These are phyloP conservation scores for Erysiphe pulchra DNA, from an alignment of 2,329 filamentous ascomycete genomes.

Conservation along the genomic window DNA sequence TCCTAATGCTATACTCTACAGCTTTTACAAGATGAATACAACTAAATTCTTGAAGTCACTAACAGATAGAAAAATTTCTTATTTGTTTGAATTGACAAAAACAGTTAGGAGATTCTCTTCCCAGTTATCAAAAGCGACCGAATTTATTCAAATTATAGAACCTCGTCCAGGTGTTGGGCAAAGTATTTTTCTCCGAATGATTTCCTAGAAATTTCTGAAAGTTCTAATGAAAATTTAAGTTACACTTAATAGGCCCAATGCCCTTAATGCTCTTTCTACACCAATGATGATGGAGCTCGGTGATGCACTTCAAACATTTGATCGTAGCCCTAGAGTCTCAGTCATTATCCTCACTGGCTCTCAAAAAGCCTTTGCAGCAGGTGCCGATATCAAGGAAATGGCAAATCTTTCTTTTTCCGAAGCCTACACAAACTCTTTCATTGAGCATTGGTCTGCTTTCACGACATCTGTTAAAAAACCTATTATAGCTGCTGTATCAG, in stretches of 20 bases:
- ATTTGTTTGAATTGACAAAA: neutral
- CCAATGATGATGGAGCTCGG: conserved; percentile 82
- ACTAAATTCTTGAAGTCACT: no score
- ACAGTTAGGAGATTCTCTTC: conserved; percentile 4
- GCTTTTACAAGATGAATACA: no score
- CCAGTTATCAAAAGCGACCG: conserved; percentile 27
- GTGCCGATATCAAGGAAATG: conserved; percentile 99
- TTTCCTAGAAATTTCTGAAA: neutral
- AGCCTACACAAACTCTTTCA: conserved; percentile 78
- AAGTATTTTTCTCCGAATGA: conserved; percentile 25
- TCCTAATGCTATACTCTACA: no score
- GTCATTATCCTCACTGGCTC: conserved; percentile 75
- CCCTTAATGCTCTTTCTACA: conserved; percentile 78
- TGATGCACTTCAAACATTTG: conserved; percentile 44
- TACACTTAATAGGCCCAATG: conserved; percentile 80
- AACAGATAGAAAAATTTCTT: no score
- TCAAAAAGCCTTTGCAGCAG: conserved; percentile 74
- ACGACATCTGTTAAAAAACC: conserved; percentile 75
- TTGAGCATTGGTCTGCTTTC: conserved; percentile 78
- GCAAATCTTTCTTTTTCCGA: conserved; percentile 66
- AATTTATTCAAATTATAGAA: conserved; percentile 57
- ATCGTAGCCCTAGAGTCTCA: conserved; percentile 40
- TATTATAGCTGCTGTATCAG: conserved; percentile 79
- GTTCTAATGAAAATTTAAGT: conserved; percentile 25
- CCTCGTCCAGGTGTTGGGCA: conserved; percentile 77